Base-by-base conservation (phyloP, 192 early-diverging fungal genomes). In the Coemansia sp. region DNA sequence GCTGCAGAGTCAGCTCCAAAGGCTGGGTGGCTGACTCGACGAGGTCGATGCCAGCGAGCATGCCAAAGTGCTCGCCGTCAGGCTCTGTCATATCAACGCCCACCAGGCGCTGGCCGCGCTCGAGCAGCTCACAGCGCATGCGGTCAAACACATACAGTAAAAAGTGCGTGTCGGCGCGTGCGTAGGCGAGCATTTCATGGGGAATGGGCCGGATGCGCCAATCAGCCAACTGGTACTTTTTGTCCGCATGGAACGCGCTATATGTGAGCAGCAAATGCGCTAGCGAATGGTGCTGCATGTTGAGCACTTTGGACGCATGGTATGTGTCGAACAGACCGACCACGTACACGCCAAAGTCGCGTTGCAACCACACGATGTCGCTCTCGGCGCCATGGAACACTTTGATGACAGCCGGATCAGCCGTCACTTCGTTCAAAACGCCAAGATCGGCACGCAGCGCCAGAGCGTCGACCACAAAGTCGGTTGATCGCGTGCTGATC, bases 321-420 rank as follows among this genome's bases (percentile, higher is more conserved):
- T 89, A 97, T 0, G 97, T 99, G 76, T 99, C 97, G 72, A 98
- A 98, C 15, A 99, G 70, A 45, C 93, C 92, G 5, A 99, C 97
- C 45, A 99, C 75, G 62, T 99, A 99, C 6, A 96, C 76, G 23
- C 94, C 95, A 76, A 99, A 98, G 65, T 99, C 97, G 19, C 90
- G 86, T 77, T 99, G 97, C 59, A 99, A 83, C 97, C 97, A 99
- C 57, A 87, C 72, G 17, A 99, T 87, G 86, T 99, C 97, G 74
- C 75, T 86, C 19, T 96, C 92, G n/a, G 97, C 96, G 72, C 97
- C 97, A 68, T 99, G 97, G 32, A 99, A 83, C 21, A 93, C 90
- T 73, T 99, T 99, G 74, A 94, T 79, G 27, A 91, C 89, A 6
- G 76, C 73, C 11, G 97, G 95, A 70, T 99, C 87, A 0, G 95